Evolutionary conservation across 305 asterid genomes (phyloP).

Genomic region (Andrographis paniculata): DNA sequence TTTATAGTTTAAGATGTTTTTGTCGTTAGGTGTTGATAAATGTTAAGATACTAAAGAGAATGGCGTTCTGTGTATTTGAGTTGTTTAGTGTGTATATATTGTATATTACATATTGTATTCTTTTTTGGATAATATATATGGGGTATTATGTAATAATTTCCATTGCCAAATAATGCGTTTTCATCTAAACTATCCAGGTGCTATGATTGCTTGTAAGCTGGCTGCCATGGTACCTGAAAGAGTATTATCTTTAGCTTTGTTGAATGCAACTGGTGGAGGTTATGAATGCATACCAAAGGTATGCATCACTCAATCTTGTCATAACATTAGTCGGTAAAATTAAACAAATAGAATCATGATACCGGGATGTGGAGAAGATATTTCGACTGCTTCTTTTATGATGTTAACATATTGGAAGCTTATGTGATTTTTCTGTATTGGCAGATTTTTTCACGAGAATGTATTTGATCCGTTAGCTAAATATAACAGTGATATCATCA

Average conservation of each 20-base stretch:
- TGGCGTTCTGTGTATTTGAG: no score
- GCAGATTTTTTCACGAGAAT: background rate
- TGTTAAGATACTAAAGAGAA: no score
- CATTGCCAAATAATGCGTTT: conserved; percentile 8
- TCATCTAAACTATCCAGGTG: conserved; percentile 49
- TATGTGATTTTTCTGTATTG: background rate
- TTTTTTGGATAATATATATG: no score
- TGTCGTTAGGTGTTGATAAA: no score
- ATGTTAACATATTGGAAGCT: background rate
- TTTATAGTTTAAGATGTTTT: no score
- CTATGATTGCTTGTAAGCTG: conserved; percentile 89
- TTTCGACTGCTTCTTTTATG: no score
- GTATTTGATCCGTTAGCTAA: no score
- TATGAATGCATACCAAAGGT: conserved; percentile 94
- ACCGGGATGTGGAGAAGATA: no score
- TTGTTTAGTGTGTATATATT: no score
- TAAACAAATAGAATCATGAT: background rate
- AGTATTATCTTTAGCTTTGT: conserved; percentile 70
- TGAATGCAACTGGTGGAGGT: conserved; percentile 98
- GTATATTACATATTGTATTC: no score
- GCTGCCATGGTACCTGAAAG: conserved; percentile 82
- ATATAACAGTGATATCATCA: no score
- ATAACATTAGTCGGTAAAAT: background rate
- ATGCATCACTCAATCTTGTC: conserved; percentile 8
- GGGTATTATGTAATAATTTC: no score